Percentiles rank a stretch among this genome's conserved stretches.
Evolutionary conservation across 2,329 filamentous ascomycete genomes (phyloP).

Genomic region (Trichoderma breve): DNA sequence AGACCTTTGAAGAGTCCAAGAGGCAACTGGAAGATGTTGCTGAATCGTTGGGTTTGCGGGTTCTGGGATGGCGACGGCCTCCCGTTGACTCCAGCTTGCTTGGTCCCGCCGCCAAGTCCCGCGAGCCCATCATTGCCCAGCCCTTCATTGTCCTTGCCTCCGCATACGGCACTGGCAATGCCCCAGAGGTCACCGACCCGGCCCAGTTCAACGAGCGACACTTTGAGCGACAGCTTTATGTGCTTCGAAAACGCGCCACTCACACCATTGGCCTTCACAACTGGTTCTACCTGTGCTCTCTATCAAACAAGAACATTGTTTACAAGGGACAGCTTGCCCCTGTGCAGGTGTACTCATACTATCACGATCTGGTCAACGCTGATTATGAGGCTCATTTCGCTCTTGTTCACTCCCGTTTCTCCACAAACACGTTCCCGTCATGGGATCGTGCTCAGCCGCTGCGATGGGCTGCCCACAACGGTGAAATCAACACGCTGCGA

Average conservation of each 20-base stretch:
- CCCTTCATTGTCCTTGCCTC: slow-evolving; percentile 88
- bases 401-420: slow-evolving; percentile 94
- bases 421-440: slow-evolving; percentile 96
- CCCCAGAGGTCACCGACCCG: slow-evolving; percentile 74
- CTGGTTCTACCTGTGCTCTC: slow-evolving; percentile 97
- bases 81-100: slow-evolving; percentile 90
- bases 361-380: slow-evolving; percentile 92
- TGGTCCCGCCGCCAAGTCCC: slow-evolving; percentile 86
- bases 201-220: slow-evolving; percentile 77
- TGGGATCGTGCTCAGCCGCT: slow-evolving; percentile 97
- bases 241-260: slow-evolving; percentile 90
- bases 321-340: slow-evolving; percentile 97
- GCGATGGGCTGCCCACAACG: slow-evolving; percentile 96
- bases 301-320: slow-evolving; percentile 97
- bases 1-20: slow-evolving; percentile 86
- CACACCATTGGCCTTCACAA: slow-evolving; percentile 94
- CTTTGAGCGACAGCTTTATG: slow-evolving; percentile 91
- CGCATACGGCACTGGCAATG: slow-evolving; percentile 77
- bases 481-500: slow-evolving; percentile 95
- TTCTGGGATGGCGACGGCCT: slow-evolving; percentile 94
- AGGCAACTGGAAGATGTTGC: slow-evolving; percentile 92
- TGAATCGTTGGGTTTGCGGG: slow-evolving; percentile 79
- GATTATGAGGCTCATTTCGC: slow-evolving; percentile 98
- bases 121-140: slow-evolving; percentile 93
- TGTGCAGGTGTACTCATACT: slow-evolving; percentile 96